Evolutionary conservation across 345 rosid species (phyloP).

Genomic region (Heritiera littoralis): DNA sequence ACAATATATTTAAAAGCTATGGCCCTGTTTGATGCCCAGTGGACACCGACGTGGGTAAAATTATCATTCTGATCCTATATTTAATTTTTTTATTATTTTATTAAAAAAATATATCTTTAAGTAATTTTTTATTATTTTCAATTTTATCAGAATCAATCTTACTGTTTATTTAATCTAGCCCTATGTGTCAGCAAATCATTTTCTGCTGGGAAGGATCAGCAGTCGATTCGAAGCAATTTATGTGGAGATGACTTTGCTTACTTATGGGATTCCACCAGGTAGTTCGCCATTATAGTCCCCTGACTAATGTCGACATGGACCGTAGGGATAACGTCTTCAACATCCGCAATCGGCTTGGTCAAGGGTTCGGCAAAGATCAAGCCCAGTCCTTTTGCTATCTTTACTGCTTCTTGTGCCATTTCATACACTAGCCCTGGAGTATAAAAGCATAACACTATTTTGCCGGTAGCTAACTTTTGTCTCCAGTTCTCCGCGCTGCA

Average conservation of each 20-base stretch:
- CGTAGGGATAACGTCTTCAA: constrained; percentile 54
- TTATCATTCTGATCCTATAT: too few relatives aligned
- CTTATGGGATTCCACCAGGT: constrained; percentile 41
- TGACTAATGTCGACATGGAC: constrained; percentile 51
- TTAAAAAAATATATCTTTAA: too few relatives aligned
- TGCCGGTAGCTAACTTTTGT: constrained; percentile 40
- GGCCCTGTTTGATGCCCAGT: too few relatives aligned
- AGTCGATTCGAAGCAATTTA: background rate
- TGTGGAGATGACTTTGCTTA: constrained; percentile 19
- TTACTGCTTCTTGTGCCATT: constrained; percentile 56
- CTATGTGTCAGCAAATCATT: too few relatives aligned
- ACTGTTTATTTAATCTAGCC: too few relatives aligned
- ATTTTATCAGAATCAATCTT: too few relatives aligned
- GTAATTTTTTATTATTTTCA: too few relatives aligned
- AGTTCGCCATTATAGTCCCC: constrained; percentile 53
- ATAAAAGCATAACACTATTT: constrained; percentile 58
- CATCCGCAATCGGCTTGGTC: constrained; percentile 46
- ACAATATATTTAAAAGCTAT: too few relatives aligned
- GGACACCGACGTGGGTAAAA: too few relatives aligned
- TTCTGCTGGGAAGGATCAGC: too few relatives aligned
- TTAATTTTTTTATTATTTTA: too few relatives aligned
- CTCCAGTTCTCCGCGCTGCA: constrained; percentile 46
- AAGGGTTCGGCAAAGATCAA: constrained; percentile 60
- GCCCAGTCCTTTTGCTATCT: constrained; percentile 46
- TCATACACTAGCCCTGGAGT: constrained; percentile 42